A percentile compares a stretch with the other conserved stretches of the same genome.
Conservation (phyloP, 345 rosid genomes). For the Murraya koenigii region DNA sequence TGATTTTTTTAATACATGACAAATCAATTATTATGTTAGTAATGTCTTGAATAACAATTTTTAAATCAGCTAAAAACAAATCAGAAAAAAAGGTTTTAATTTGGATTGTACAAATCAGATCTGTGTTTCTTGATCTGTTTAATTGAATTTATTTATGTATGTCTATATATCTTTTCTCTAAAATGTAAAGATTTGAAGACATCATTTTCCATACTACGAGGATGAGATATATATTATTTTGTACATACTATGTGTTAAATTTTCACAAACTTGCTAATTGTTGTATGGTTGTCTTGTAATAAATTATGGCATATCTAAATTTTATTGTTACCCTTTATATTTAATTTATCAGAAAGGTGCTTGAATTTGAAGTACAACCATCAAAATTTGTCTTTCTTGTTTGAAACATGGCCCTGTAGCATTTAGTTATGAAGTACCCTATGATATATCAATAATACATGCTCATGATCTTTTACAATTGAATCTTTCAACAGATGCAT, state of each 20-base stretch:
- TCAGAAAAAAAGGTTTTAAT: background rate
- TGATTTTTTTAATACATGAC: background rate
- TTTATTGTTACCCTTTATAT: background rate
- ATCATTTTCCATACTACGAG: too few species aligned
- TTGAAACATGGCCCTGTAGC: background rate
- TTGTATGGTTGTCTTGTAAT: background rate
- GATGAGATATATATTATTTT: background rate
- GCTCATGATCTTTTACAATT: background rate
- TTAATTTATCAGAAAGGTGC: background rate
- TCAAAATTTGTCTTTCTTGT: background rate
- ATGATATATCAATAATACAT: background rate
- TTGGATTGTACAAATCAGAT: background rate
- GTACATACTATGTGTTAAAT: too few species aligned
- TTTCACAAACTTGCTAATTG: background rate
- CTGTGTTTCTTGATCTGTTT: background rate
- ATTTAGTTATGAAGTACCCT: background rate
- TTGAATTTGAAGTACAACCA: background rate
- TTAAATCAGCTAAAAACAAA: background rate
- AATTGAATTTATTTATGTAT: background rate
- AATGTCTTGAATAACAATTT: background rate
- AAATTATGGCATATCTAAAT: background rate
- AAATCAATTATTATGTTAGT: background rate
- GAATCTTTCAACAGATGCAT: conserved; percentile 68
- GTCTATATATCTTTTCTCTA: background rate
- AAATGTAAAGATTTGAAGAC: background rate